A percentile compares a stretch with the other conserved stretches of the same genome.
Evolutionary conservation across 2,329 filamentous ascomycete species (phyloP).

Genomic region (Madurella fahalii): DNA sequence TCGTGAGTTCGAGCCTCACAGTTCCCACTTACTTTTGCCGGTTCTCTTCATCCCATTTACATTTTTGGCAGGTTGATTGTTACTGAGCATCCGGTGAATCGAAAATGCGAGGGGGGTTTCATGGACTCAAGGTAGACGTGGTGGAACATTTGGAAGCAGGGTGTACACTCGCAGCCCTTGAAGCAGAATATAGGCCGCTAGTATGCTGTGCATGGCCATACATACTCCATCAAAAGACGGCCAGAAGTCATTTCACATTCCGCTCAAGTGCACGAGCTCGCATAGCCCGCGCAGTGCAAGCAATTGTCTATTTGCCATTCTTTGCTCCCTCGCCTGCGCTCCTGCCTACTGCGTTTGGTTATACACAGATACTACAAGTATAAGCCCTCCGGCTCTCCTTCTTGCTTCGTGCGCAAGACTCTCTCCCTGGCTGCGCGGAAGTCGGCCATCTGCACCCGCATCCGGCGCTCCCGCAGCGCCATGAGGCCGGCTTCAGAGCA

Average conservation of each 20-base stretch:
- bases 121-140: too few relatives aligned
- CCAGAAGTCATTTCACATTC: too few relatives aligned
- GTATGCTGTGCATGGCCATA: too few relatives aligned
- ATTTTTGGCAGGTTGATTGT: too few relatives aligned
- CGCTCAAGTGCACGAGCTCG: too few relatives aligned
- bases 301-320: slow-evolving; percentile 16
- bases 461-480: slow-evolving; percentile 88
- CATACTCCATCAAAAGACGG: too few relatives aligned
- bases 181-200: too few relatives aligned
- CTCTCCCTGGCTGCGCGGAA: slow-evolving; percentile 89
- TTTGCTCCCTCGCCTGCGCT: background rate
- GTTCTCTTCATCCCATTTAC: background rate
- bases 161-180: too few relatives aligned
- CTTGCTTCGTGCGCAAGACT: slow-evolving; percentile 96
- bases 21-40: slow-evolving; percentile 14
- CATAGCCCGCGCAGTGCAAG: background rate
- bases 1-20: slow-evolving; percentile 31
- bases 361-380: slow-evolving; percentile 69
- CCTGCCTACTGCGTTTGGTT: slow-evolving; percentile 4
- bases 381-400: slow-evolving; percentile 95
- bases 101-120: too few relatives aligned
- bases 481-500: slow-evolving; percentile 95
- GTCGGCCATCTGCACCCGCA: slow-evolving; percentile 99
- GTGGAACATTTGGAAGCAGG: too few relatives aligned
- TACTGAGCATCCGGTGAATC: too few relatives aligned